Percentiles rank a stretch among this genome's conserved stretches.
phyloP scores from a whole-genome alignment of 2,329 filamentous ascomycete species.

The Xylariaceae sp. region DNA sequence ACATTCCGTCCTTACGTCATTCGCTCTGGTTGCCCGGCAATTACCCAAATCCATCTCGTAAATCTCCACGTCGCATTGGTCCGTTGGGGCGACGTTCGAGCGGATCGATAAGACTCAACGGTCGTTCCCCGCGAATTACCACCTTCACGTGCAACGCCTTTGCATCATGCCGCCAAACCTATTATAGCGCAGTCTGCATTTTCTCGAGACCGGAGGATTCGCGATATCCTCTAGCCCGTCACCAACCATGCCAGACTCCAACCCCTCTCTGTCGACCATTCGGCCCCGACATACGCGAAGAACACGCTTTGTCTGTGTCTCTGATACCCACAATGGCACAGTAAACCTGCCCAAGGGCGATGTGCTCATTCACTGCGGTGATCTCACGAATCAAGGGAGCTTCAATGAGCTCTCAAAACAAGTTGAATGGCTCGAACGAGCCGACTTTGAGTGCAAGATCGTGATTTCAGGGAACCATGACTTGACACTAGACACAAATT shows the following conservation, averaged over 20 bases:
- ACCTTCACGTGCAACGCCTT: neutral
- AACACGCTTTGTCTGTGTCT: constrained; percentile 68
- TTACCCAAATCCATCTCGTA: neutral
- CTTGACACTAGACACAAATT: constrained; percentile 60
- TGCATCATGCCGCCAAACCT: neutral
- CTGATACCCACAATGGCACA: constrained; percentile 67
- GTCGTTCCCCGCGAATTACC: neutral
- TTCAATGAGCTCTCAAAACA: constrained; percentile 55
- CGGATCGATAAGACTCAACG: neutral
- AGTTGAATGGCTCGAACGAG: constrained; percentile 61
- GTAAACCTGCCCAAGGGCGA: constrained; percentile 65
- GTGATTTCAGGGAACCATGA: constrained; percentile 73
- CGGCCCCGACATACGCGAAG: constrained; percentile 33
- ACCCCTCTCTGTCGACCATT: neutral
- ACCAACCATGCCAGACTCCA: constrained; percentile 9
- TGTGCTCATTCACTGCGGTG: constrained; percentile 70
- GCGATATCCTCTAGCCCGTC: neutral
- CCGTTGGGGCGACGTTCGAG: neutral
- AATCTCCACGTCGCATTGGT: neutral
- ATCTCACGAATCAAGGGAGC: constrained; percentile 69
- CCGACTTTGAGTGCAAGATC: constrained; percentile 65
- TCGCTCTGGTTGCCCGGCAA: neutral
- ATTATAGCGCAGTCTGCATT: neutral
- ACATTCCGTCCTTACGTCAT: neutral
- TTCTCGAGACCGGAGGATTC: neutral